Base-by-base conservation (phyloP, 495 filamentous ascomycete genomes). In the Hypoxylon lienhwacheense region DNA sequence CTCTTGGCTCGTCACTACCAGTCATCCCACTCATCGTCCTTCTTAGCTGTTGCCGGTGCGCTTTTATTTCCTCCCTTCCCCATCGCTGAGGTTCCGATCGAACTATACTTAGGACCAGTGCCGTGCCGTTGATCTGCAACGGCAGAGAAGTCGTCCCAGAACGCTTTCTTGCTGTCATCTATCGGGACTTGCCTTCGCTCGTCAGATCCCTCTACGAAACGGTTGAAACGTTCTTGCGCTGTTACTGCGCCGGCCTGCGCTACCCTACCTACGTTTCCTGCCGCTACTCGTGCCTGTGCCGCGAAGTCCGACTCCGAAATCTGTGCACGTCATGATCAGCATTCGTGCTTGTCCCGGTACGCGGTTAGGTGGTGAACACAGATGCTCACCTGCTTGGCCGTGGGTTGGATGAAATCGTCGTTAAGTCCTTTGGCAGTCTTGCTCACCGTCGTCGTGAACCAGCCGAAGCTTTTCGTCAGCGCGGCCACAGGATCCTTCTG, bases 401-500 rank as follows among this genome's bases (percentile, higher is more conserved):
- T 91, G 12, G 93, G 93, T 71, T 91, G 88, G 28, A 98, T 85
- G 73, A 86, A 96, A 20, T 83, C 80, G 56, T 96, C 85, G 67
- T 97, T 92, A 21, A 96, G 82, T 1, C 80, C 88, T 77, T 95
- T 93, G 10, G 91, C 93, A 48, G 85, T 82, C 77, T 90, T 92
- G 11, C 84, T 86, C 10, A 97, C 90, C 24, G 88, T 86, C 8
- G 79, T 84, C 12, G 89, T 81, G 59, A 98, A 92, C 88, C 95
- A 97, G 1, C 95, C 91, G 61, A 97, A 91, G 4, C 93, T 87
- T 72, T 96, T 97, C 19, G 81, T 89, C 61, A 98, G 66, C 36
- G 91, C 89, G 0, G 82, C 91, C 48, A 97, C 78, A 1, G 95
- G 91, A 69, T 98, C 93, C 58, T 86, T 87, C 70, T 92, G 88